phyloP scores from a whole-genome alignment of 2,329 filamentous ascomycete genomes.

The Arthrocladium fulminans region DNA sequence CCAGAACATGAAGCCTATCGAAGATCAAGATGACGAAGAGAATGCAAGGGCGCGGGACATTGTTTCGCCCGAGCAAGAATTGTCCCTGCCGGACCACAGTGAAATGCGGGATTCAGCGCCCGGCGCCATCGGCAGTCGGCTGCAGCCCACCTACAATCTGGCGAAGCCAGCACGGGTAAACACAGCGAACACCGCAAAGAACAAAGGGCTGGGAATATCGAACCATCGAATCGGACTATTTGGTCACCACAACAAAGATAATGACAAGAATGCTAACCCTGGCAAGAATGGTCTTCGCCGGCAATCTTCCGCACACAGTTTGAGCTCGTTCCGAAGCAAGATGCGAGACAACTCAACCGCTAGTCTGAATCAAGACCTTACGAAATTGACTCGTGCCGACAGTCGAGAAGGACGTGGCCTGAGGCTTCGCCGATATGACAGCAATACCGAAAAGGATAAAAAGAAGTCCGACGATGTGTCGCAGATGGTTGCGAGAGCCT shows the following conservation, averaged over 20 bases:
- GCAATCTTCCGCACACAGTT: constrained; percentile 26
- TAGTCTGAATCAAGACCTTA: constrained; percentile 15
- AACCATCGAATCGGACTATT: constrained; percentile 21
- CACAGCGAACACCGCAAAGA: constrained; percentile 10
- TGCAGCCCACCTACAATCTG: constrained; percentile 63
- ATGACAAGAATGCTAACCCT: background rate
- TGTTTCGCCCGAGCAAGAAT: constrained; percentile 14
- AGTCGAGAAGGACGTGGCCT: constrained; percentile 1
- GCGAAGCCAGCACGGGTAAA: constrained; percentile 8
- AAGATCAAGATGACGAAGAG: constrained; percentile 37
- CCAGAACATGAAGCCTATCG: constrained; percentile 43
- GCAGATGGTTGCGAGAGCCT: constrained; percentile 91
- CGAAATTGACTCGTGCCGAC: constrained; percentile 2
- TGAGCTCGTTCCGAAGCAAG: constrained; percentile 13
- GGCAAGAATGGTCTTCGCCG: constrained; percentile 4
- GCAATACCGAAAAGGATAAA: constrained; percentile 39
- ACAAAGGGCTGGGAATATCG: constrained; percentile 16
- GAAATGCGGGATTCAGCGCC: constrained; percentile 51
- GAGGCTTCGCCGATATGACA: constrained; percentile 23
- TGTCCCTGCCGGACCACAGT: constrained; percentile 21
- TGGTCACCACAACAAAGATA: constrained; percentile 12
- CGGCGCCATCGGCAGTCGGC: constrained; percentile 68
- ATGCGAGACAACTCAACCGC: constrained; percentile 21
- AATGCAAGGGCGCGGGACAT: constrained; percentile 40
- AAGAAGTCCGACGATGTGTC: constrained; percentile 77